Evolutionary conservation across 345 rosid species (phyloP), one percentile per base, ranked within the genome.

Genomic region (Carallia brachiata): DNA sequence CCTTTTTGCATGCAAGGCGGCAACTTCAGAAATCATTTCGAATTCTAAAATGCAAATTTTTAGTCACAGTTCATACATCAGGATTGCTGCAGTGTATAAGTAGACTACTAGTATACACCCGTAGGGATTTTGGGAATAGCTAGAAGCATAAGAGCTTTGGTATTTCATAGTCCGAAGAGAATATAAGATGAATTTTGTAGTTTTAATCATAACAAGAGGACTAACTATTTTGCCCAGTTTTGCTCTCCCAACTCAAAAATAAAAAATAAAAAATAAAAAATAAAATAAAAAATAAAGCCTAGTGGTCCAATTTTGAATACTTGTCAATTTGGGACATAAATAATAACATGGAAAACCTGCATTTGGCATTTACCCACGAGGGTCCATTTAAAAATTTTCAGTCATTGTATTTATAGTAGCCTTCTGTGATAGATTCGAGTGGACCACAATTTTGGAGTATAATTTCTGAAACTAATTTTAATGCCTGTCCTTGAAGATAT

Each of bases 391-490:
- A 73, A 23, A 55, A 50, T 67, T 57, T 47, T 16, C 3, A 3
- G 58, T 66, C 58, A 36, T 55, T 57, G 27, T 12, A 59, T 63
- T 67, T 56, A 71, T 47, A 30, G 4, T 52, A 70, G 72, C 64
- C 30, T 19, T 16, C 37, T 10, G 47, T 52, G 56, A 61, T 40
- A 69, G 39, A 62, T 44, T 7, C 8, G 70, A 48, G 47, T 37
- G 79, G 85, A 68, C 85, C 83, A 70, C 71, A 58, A 55, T 10
- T n/a, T 60, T 47, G 31, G 6, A 40, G 23, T 7, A 36, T 1
- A 64, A 23, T 36, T 53, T 69, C 52, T 40, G 52, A 52, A 73
- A 63, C 36, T 28, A 60, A 19, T 7, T 48, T 16, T 19, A 58
- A 62, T 66, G 36, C 32, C 52, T 31, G 54, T 61, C 54, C 16